A percentile compares a stretch with the other conserved stretches of the same genome.
phyloP scores from a whole-genome alignment of 1,284 basidiomycete species.

The Apiotrichum sp. region DNA sequence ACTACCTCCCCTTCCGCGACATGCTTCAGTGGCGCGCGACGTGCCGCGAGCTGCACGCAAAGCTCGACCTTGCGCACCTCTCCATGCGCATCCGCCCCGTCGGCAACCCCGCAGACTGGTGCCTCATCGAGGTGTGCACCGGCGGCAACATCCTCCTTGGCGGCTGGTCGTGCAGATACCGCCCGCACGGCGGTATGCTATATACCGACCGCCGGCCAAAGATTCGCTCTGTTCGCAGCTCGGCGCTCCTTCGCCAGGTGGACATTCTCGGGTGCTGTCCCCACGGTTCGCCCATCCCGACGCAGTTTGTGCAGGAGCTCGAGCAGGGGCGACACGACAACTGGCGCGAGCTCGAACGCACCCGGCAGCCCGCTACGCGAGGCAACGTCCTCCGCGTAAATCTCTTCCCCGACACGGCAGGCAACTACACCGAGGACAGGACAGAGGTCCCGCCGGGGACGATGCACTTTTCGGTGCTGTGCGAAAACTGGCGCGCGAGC shows the following conservation, averaged over 20 bases:
- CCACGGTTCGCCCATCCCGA: not conserved
- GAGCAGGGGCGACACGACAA: not conserved
- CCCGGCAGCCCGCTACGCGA: not conserved
- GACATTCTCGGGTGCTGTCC: not conserved
- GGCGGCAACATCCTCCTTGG: not conserved
- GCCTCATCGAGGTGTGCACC: not conserved
- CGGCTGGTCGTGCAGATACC: not conserved
- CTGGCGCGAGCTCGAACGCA: not conserved
- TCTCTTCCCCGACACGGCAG: not conserved
- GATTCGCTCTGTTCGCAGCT: not conserved
- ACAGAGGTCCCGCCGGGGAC: not conserved
- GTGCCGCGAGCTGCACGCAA: not conserved
- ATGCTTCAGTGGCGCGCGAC: not conserved
- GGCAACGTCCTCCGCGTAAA: conserved; percentile 3
- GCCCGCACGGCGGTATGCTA: not conserved
- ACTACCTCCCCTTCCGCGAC: not conserved
- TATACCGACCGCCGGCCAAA: not conserved
- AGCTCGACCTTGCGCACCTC: not conserved
- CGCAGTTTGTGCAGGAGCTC: not conserved
- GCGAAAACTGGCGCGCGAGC: conserved; percentile 1
- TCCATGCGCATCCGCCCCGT: not conserved
- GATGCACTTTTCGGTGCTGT: not conserved
- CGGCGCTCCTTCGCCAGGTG: not conserved
- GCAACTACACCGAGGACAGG: not conserved
- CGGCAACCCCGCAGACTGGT: not conserved